Conservation (phyloP, 495 filamentous ascomycete species). For the Penicillium steckii region DNA sequence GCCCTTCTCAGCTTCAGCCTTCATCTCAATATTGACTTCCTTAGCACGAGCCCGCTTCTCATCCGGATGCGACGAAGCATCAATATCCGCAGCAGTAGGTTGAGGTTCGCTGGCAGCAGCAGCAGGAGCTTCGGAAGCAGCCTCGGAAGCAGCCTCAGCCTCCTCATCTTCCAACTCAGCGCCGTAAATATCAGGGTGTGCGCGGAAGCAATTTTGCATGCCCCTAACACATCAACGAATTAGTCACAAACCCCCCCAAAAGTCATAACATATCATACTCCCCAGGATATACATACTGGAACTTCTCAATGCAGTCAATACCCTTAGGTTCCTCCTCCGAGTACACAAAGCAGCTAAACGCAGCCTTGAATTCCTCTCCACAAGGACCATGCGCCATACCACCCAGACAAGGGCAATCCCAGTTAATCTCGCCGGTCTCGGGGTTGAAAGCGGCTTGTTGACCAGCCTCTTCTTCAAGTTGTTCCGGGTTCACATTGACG, state of each 20-base stretch:
- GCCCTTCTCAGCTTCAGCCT: slow-evolving; percentile 21
- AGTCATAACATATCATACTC: background rate
- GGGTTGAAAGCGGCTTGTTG: slow-evolving; percentile 94
- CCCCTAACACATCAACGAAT: slow-evolving; percentile 45
- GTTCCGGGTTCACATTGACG: slow-evolving; percentile 40
- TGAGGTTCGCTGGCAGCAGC: slow-evolving; percentile 11
- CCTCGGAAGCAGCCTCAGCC: slow-evolving; percentile 23
- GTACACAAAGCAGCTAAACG: slow-evolving; percentile 97
- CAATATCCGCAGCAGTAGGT: slow-evolving; percentile 13
- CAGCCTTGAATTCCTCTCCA: slow-evolving; percentile 88
- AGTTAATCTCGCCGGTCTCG: slow-evolving; percentile 99
- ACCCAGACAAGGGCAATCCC: slow-evolving; percentile 97
- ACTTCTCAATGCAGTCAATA: slow-evolving; percentile 97
- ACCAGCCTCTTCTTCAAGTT: slow-evolving; percentile 74
- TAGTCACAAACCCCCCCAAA: background rate
- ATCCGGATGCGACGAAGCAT: slow-evolving; percentile 18
- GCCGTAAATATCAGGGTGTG: slow-evolving; percentile 88
- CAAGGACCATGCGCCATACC: slow-evolving; percentile 98
- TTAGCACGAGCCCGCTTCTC: slow-evolving; percentile 28
- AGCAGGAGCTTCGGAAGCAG: background rate
- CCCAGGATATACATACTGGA: slow-evolving; percentile 65
- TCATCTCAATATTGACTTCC: slow-evolving; percentile 23
- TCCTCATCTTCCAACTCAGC: slow-evolving; percentile 85
- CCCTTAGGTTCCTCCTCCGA: slow-evolving; percentile 96
- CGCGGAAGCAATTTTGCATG: slow-evolving; percentile 96